phyloP scores from a whole-genome alignment of 2,329 filamentous ascomycete species.

The Ophiostoma himal-ulmi region DNA sequence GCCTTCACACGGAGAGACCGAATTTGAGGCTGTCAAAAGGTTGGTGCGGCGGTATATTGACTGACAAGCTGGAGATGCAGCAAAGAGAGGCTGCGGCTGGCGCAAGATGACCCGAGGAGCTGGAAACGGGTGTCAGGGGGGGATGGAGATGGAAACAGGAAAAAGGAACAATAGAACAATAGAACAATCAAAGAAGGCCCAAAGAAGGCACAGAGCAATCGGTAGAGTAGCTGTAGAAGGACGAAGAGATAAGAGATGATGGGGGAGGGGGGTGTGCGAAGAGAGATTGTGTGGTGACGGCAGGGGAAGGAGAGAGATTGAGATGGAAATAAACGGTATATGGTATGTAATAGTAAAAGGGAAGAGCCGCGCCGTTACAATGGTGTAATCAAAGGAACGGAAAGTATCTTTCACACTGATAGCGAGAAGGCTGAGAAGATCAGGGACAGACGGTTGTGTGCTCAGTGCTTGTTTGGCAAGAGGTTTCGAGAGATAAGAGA shows the following conservation, averaged over 20 bases:
- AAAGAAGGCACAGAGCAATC: slow-evolving; percentile 16
- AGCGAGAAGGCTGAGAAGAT: slow-evolving; percentile 11
- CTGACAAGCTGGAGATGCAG: not conserved
- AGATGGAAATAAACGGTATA: slow-evolving; percentile 6
- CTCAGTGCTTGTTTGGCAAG: slow-evolving; percentile 21
- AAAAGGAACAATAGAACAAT: slow-evolving; percentile 16
- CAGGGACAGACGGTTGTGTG: slow-evolving; percentile 22
- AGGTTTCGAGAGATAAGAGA: slow-evolving; percentile 34
- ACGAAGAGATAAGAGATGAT: slow-evolving; percentile 17
- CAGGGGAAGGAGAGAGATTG: not conserved
- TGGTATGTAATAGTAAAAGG: slow-evolving; percentile 23
- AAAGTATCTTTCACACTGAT: not conserved
- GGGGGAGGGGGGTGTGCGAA: slow-evolving; percentile 18
- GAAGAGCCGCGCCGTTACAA: slow-evolving; percentile 21
- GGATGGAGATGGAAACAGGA: slow-evolving; percentile 8
- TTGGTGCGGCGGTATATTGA: not conserved
- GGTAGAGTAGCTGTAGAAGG: slow-evolving; percentile 14
- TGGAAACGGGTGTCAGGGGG: slow-evolving; percentile 22
- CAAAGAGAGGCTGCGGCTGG: not conserved
- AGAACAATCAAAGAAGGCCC: slow-evolving; percentile 13
- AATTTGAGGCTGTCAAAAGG: not conserved
- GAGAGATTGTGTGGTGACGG: not conserved
- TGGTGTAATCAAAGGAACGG: not conserved
- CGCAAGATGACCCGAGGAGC: slow-evolving; percentile 19
- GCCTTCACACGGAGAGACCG: not conserved